Evolutionary conservation across 2,329 filamentous ascomycete genomes (phyloP).

Genomic region (Pseudogymnoascus sp.): DNA sequence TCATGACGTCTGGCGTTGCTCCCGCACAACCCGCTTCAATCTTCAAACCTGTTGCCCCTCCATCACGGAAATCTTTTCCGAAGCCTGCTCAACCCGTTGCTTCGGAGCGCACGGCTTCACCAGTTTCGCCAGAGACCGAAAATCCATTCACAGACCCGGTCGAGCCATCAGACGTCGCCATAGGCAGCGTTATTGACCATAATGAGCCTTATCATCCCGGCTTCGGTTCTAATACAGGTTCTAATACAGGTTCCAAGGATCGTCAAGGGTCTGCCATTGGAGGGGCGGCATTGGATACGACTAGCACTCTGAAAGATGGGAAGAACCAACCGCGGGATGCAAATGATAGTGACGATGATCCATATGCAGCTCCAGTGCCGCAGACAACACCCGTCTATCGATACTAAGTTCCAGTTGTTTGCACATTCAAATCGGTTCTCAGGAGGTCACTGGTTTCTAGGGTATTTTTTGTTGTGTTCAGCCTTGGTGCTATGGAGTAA

Average conservation of each 20-base stretch:
- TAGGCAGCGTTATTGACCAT: conserved; percentile 7
- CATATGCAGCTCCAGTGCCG: conserved; percentile 14
- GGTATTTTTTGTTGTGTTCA: not conserved
- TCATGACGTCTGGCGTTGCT: conserved; percentile 4
- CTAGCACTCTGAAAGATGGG: conserved; percentile 11
- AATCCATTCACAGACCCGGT: conserved; percentile 26
- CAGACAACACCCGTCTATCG: conserved; percentile 23
- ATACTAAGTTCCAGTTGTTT: conserved; percentile 16
- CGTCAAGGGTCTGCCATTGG: conserved; percentile 22
- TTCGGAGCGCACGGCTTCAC: not conserved
- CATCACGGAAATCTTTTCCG: not conserved
- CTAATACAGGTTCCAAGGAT: conserved; percentile 22
- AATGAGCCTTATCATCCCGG: conserved; percentile 30
- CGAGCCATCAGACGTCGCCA: not conserved
- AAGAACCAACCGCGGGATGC: conserved; percentile 6
- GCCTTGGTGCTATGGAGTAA: conserved; percentile 1
- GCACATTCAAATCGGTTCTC: not conserved
- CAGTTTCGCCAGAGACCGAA: conserved; percentile 19
- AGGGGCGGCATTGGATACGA: conserved; percentile 24
- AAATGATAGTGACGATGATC: conserved; percentile 15
- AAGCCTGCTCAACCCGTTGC: conserved; percentile 13
- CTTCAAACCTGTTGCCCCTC: conserved; percentile 13
- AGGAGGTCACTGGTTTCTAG: not conserved
- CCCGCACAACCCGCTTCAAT: conserved; percentile 11
- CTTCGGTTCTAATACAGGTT: conserved; percentile 22